A percentile compares a stretch with the other conserved stretches of the same genome.
These are phyloP conservation scores for Pulicaria dysenterica DNA, from an alignment of 129 eudicot species.

Conservation along the genomic window DNA sequence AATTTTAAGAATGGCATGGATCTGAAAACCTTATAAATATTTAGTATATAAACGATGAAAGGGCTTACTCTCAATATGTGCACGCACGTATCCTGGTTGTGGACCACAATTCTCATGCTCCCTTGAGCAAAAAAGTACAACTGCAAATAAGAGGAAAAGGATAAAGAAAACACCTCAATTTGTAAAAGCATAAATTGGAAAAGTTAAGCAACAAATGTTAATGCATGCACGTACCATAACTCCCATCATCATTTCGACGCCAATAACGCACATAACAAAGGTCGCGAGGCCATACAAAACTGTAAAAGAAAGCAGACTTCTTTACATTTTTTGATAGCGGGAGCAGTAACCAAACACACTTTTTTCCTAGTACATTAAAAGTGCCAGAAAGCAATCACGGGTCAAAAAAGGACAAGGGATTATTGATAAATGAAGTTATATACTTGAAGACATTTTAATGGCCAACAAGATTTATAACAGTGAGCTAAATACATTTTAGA, in stretches of 20 bases:
- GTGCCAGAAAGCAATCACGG: constrained; percentile 11
- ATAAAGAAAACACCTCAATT: neutral
- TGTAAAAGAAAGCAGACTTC: constrained; percentile 36
- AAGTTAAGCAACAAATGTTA: constrained; percentile 6
- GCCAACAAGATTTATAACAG: constrained; percentile 16
- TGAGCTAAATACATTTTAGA: constrained; percentile 2
- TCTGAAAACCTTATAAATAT: constrained; percentile 7
- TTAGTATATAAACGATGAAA: constrained; percentile 15
- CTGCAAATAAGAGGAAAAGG: constrained; percentile 49
- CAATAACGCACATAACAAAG: constrained; percentile 98
- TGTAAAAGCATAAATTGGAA: constrained; percentile 14
- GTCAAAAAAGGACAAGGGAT: neutral
- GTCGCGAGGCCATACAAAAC: constrained; percentile 99
- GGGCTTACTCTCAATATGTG: constrained; percentile 91
- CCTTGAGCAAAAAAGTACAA: constrained; percentile 94
- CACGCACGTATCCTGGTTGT: constrained; percentile 97
- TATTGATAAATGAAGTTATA: neutral
- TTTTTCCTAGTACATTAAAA: neutral
- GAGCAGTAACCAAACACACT: neutral
- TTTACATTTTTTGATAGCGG: neutral
- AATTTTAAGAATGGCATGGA: constrained; percentile 24
- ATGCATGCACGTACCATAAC: constrained; percentile 67
- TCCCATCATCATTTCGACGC: constrained; percentile 99
- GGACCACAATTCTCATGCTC: constrained; percentile 95
- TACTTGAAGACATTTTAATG: neutral